Percentiles rank a stretch among this genome's conserved stretches.
Evolutionary conservation across 352 stramenopile species (phyloP).

Genomic region (Phytophthora kernoviae): DNA sequence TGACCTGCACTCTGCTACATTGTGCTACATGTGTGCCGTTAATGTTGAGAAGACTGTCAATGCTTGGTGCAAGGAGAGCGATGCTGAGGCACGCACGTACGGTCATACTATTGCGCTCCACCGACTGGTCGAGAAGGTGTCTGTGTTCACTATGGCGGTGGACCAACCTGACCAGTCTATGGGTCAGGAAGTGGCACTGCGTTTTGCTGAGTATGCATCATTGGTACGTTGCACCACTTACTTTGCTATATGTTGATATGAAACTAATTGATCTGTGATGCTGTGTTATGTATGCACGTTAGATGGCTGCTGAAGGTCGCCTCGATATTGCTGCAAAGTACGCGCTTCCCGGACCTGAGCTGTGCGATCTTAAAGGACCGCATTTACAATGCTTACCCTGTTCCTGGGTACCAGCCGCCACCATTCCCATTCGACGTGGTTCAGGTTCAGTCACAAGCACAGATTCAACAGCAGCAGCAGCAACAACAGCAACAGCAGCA

Average conservation of each 20-base stretch:
- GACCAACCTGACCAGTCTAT: constrained; percentile 87
- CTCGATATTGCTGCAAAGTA: constrained; percentile 94
- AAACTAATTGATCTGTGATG: not conserved
- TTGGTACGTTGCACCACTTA: constrained; percentile 11
- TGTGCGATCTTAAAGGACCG: constrained; percentile 86
- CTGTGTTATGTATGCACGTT: constrained; percentile 13
- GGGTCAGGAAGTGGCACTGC: constrained; percentile 83
- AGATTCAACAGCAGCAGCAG: constrained; percentile 65
- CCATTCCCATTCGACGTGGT: constrained; percentile 87
- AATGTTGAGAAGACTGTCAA: constrained; percentile 89
- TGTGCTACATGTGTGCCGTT: constrained; percentile 98
- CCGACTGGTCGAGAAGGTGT: constrained; percentile 97
- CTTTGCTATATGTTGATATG: not conserved
- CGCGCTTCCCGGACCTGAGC: constrained; percentile 74
- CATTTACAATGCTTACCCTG: constrained; percentile 83
- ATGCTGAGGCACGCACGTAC: constrained; percentile 71
- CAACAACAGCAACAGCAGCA: constrained; percentile 51
- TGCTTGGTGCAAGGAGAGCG: constrained; percentile 91
- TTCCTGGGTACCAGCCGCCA: constrained; percentile 79
- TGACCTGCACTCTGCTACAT: constrained; percentile 90
- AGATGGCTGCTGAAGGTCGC: constrained; percentile 93
- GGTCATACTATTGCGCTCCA: constrained; percentile 90
- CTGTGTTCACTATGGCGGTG: constrained; percentile 92
- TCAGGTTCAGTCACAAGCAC: constrained; percentile 57
- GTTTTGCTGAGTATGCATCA: constrained; percentile 93